Percentiles rank a stretch among this genome's conserved stretches.
These are phyloP conservation scores for Apiospora aurea DNA, from an alignment of 2,329 filamentous ascomycete genomes.

Conservation along the genomic window DNA sequence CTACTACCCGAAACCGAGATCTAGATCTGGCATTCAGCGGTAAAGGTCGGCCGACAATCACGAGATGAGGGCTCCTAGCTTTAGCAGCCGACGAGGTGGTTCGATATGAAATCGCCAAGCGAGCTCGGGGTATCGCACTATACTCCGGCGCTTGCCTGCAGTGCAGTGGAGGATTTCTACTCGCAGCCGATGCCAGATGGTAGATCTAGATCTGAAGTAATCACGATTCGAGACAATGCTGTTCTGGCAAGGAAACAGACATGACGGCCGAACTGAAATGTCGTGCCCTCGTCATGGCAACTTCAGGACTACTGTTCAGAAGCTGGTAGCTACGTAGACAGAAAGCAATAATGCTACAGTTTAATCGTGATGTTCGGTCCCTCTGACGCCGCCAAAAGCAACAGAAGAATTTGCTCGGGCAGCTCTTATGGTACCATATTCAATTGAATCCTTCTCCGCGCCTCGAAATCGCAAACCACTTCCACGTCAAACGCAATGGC, in stretches of 20 bases:
- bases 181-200: background rate
- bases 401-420: constrained; percentile 64
- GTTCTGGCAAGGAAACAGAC: background rate
- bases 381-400: constrained; percentile 89
- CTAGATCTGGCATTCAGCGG: constrained; percentile 1
- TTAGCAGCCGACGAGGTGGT: background rate
- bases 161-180: background rate
- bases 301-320: too few relatives aligned
- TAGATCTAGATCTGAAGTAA: background rate
- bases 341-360: too few relatives aligned
- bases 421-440: constrained; percentile 74
- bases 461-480: constrained; percentile 60
- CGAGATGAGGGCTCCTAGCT: background rate
- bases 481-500: constrained; percentile 61
- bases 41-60: constrained; percentile 12
- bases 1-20: background rate
- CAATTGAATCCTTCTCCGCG: constrained; percentile 52
- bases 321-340: too few relatives aligned
- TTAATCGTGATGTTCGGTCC: constrained; percentile 67
- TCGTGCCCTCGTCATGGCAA: background rate
- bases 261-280: background rate
- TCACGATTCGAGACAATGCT: background rate
- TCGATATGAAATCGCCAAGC: background rate
- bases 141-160: background rate
- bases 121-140: background rate